These are phyloP conservation scores for Pyracantha coccinea DNA, from an alignment of 331 rosid species.

Conservation along the genomic window DNA sequence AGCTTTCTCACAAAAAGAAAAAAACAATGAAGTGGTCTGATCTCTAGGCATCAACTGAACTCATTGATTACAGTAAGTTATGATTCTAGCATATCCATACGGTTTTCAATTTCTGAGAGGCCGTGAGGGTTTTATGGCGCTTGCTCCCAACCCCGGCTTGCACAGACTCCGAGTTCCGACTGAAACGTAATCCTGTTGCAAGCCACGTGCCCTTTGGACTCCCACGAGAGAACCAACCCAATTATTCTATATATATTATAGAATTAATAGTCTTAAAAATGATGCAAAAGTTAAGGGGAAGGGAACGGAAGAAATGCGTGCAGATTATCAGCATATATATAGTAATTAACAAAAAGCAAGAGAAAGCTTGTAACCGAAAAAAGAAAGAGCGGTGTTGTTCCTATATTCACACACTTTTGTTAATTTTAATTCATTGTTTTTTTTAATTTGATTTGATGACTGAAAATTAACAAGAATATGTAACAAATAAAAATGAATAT, in stretches of 20 bases:
- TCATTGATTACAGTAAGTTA: neutral
- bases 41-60: neutral
- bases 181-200: constrained; percentile 14
- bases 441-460: no score
- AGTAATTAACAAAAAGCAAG: neutral
- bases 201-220: constrained; percentile 22
- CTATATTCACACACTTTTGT: no score
- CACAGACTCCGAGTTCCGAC: constrained; percentile 14
- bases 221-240: constrained; percentile 13
- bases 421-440: no score
- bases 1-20: no score
- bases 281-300: neutral
- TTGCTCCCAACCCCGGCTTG: constrained; percentile 13
- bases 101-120: neutral
- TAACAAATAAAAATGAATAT: no score
- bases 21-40: neutral
- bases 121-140: constrained; percentile 14
- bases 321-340: neutral
- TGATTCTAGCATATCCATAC: neutral
- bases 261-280: neutral
- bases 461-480: no score
- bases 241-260: no score
- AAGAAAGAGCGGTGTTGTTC: no score
- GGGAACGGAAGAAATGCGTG: neutral
- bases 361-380: neutral